These are phyloP conservation scores for Xylaria sp. DNA, from an alignment of 2,329 filamentous ascomycete species.

Conservation along the genomic window DNA sequence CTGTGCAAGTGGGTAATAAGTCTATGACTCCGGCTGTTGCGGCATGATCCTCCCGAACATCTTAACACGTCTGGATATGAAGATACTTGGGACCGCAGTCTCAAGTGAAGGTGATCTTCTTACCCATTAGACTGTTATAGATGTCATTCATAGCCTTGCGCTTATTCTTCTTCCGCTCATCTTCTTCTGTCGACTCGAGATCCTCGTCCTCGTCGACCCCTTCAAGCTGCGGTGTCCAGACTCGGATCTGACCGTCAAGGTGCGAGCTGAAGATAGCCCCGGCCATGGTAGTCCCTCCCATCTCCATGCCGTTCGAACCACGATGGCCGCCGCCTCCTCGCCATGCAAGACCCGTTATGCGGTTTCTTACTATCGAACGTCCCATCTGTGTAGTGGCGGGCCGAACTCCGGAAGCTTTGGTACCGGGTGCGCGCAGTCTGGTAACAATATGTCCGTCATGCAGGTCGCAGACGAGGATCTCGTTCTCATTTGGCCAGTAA, in stretches of 20 bases:
- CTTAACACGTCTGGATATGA: too few species aligned
- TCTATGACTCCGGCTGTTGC: too few species aligned
- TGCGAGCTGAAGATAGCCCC: constrained; percentile 72
- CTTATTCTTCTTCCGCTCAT: constrained; percentile 64
- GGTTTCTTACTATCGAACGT: constrained; percentile 52
- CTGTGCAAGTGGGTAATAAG: too few species aligned
- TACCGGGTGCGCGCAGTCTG: constrained; percentile 62
- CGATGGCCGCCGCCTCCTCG: constrained; percentile 55
- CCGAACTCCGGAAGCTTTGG: constrained; percentile 42
- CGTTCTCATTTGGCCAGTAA: constrained; percentile 74
- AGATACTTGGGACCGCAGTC: background rate
- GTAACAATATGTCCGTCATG: constrained; percentile 70
- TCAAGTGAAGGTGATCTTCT: constrained; percentile 57
- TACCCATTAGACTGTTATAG: constrained; percentile 69
- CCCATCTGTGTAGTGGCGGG: constrained; percentile 41
- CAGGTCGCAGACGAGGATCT: constrained; percentile 75
- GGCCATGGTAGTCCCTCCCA: constrained; percentile 48
- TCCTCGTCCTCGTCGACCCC: constrained; percentile 48
- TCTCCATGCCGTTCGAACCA: constrained; percentile 53
- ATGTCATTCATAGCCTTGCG: constrained; percentile 74
- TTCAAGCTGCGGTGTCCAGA: constrained; percentile 62
- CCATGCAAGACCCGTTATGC: constrained; percentile 75
- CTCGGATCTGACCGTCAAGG: constrained; percentile 74
- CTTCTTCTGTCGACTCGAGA: constrained; percentile 35
- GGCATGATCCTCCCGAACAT: too few species aligned